Evolutionary conservation across 345 rosid genomes (phyloP), one percentile per base, ranked within the genome.

Genomic region (Citrus glauca): DNA sequence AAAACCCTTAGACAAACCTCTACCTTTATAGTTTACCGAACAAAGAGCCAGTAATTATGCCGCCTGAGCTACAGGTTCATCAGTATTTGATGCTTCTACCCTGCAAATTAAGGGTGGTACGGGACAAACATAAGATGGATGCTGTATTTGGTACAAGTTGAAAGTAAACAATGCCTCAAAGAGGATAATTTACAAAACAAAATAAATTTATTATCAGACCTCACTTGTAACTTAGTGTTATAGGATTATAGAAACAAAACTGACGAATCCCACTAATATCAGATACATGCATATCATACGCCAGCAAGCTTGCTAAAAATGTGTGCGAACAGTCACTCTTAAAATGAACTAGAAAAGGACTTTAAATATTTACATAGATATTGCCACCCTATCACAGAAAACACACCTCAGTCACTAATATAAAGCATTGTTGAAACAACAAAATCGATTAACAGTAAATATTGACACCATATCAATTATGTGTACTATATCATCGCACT

Each of bases 41-140:
- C 7, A 2, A 9, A 55, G 17, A 59, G 27, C 74, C 63, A 20
- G 61, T 60, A 75, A 64, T 74, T 84, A 91, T 57, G 79, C 91
- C 50, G 91, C 86, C 83, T 84, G 88, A 30, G 93, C 91, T 57
- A 86, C 82, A 19, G 90, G 82, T 84, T 91, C 95, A 38, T 85
- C 84, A 24, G 80, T 78, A 69, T 69, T 74, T 0, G 85, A 79
- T 19, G 74, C 82, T 78, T 86, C 90, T 38, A 63, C 56, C 88
- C 93, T 91, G 90, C 72, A 84, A 82, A 59, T 75, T 37, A 74
- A 7, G 1, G 27, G 60, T 9, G 38, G 25, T 63, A 64, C 53
- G 48, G 73, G 64, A 57, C 4, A 61, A 19, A 27, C 16, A 33
- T n/a, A 42, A 25, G 22, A 42, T 16, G 24, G 70, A 25, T 14